phyloP scores from a whole-genome alignment of 495 filamentous ascomycete species.

The Cladorrhinum samala region DNA sequence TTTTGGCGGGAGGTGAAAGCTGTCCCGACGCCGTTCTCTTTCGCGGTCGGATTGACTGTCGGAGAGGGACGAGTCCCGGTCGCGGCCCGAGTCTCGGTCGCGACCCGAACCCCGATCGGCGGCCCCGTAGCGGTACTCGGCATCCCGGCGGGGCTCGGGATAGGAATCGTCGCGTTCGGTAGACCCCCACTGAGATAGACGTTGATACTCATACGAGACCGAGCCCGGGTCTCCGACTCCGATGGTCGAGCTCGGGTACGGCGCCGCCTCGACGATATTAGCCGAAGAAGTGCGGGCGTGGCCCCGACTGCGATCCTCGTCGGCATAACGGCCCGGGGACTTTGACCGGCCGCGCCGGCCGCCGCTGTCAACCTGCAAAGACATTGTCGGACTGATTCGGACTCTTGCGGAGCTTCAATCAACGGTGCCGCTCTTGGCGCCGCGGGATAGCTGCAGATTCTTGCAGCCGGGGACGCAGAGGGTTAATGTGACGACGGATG shows the following conservation, averaged over 20 bases:
- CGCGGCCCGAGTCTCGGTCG: conserved; percentile 20
- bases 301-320: conserved; percentile 35
- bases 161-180: conserved; percentile 23
- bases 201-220: conserved; percentile 27
- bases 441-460: not conserved
- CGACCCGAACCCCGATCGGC: conserved; percentile 24
- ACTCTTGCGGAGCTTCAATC: not conserved
- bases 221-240: conserved; percentile 28
- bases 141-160: conserved; percentile 15
- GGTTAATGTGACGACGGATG: too few species aligned
- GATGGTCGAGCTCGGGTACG: conserved; percentile 39
- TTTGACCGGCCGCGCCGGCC: conserved; percentile 56
- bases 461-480: too few species aligned
- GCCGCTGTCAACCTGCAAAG: conserved; percentile 53
- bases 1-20: conserved; percentile 20
- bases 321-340: conserved; percentile 44
- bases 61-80: conserved; percentile 1
- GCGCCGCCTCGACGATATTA: conserved; percentile 41
- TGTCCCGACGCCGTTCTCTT: conserved; percentile 8
- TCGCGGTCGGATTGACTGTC: conserved; percentile 6
- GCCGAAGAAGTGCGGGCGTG: conserved; percentile 29
- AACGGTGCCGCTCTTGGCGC: not conserved
- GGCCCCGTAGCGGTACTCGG: conserved; percentile 25
- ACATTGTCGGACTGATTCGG: conserved; percentile 20
- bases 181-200: conserved; percentile 26